These are phyloP conservation scores for Suillus subluteus DNA, from an alignment of 768 basidiomycete genomes.

Conservation along the genomic window DNA sequence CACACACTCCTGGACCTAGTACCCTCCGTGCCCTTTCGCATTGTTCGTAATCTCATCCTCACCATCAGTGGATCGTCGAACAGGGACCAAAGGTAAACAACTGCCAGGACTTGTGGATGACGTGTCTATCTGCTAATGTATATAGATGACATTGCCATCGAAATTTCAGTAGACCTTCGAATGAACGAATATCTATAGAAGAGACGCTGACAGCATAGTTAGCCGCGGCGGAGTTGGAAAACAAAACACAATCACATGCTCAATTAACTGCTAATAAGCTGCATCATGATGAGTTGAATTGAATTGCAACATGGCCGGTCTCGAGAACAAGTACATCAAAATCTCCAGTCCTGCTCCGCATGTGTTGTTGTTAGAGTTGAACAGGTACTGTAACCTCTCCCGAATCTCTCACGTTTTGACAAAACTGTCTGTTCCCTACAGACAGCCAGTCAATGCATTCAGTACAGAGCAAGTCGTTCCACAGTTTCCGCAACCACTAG, in stretches of 20 bases:
- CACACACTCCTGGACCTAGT: not conserved
- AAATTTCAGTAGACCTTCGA: too few species aligned
- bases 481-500: not conserved
- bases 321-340: slow-evolving; percentile 28
- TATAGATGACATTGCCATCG: too few species aligned
- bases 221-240: not conserved
- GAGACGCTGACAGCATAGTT: too few species aligned
- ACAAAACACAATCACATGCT: not conserved
- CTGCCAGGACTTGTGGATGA: not conserved
- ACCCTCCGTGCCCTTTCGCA: not conserved
- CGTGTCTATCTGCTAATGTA: not conserved
- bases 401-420: not conserved
- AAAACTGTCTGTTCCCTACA: slow-evolving; percentile 24
- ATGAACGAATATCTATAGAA: too few species aligned
- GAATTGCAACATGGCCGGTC: not conserved
- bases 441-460: slow-evolving; percentile 73
- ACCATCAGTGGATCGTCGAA: not conserved
- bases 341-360: slow-evolving; percentile 39
- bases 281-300: not conserved
- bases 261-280: not conserved
- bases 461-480: slow-evolving; percentile 42
- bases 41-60: not conserved
- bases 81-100: not conserved
- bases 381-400: slow-evolving; percentile 28
- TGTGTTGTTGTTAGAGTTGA: slow-evolving; percentile 45